Evolutionary conservation across 2,329 filamentous ascomycete genomes (phyloP).

Genomic region (Neofusicoccum kwambonambiense): DNA sequence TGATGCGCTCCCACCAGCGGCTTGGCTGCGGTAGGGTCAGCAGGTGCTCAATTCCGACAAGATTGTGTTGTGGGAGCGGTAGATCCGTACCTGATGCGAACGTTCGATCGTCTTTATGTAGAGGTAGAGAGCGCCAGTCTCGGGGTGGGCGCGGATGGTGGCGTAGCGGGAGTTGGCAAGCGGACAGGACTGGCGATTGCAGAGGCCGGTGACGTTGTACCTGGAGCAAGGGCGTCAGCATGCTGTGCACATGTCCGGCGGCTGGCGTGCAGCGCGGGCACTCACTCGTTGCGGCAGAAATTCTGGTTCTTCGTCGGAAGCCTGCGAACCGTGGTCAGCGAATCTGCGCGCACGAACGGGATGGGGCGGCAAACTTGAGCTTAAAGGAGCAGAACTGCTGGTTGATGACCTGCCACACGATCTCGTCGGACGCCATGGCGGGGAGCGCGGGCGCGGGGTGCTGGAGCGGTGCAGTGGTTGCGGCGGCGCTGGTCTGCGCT

Average conservation of each 20-base stretch:
- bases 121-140: conserved; percentile 81
- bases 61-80: no score
- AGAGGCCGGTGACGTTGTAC: conserved; percentile 80
- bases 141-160: conserved; percentile 79
- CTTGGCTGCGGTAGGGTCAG: conserved; percentile 3
- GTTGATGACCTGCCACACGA: conserved; percentile 96
- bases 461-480: not conserved
- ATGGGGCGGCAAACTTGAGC: conserved; percentile 58
- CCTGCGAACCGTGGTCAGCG: not conserved
- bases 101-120: conserved; percentile 97
- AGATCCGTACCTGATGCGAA: conserved; percentile 54
- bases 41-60: not conserved
- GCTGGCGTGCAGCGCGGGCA: conserved; percentile 28
- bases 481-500: not conserved
- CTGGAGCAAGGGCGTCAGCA: conserved; percentile 35
- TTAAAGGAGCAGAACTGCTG: conserved; percentile 95
- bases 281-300: conserved; percentile 83
- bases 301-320: conserved; percentile 73
- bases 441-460: not conserved
- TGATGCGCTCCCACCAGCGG: conserved; percentile 84
- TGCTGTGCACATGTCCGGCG: not conserved
- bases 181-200: conserved; percentile 84
- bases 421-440: conserved; percentile 70
- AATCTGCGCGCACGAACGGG: conserved; percentile 23
- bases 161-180: conserved; percentile 91